Conservation (phyloP, 2,329 filamentous ascomycete species). For the Aspergillus hiratsukae region DNA sequence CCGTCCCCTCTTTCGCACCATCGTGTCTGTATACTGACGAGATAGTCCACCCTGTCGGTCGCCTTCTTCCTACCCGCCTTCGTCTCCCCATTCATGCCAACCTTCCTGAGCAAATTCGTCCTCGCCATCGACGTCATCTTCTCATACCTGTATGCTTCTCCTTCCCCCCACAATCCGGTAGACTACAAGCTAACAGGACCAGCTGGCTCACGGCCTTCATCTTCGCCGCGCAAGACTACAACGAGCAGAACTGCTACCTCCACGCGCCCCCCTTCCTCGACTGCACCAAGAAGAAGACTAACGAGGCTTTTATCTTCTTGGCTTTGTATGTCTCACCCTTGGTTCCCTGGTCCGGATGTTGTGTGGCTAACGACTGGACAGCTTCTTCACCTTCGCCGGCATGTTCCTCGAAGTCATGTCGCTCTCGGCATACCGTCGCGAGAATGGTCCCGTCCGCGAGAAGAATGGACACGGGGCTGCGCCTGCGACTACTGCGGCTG, state of each 20-base stretch:
- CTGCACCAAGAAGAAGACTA: conserved; percentile 38
- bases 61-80: conserved; percentile 43
- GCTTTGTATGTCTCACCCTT: conserved; percentile 36
- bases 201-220: conserved; percentile 47
- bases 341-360: no score
- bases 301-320: conserved; percentile 43
- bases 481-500: conserved; percentile 4
- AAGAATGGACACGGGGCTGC: conserved; percentile 22
- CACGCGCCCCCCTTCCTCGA: conserved; percentile 28
- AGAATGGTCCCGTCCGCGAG: conserved; percentile 18
- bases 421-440: conserved; percentile 31
- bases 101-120: conserved; percentile 33
- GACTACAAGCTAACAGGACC: conserved; percentile 3
- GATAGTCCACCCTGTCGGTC: conserved; percentile 31
- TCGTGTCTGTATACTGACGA: conserved; percentile 2
- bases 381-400: conserved; percentile 40
- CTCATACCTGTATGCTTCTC: conserved; percentile 41
- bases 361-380: conserved; percentile 12
- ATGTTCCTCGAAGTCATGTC: conserved; percentile 34
- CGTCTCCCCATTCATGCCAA: conserved; percentile 37
- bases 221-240: conserved; percentile 45
- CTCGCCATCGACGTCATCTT: conserved; percentile 42
- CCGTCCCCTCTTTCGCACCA: no score
- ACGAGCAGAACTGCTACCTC: conserved; percentile 25
- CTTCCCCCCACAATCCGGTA: no score